Evolutionary conservation across 257 asterid genomes (phyloP), one percentile per base, ranked within the genome.

Genomic region (Solanum piurae): DNA sequence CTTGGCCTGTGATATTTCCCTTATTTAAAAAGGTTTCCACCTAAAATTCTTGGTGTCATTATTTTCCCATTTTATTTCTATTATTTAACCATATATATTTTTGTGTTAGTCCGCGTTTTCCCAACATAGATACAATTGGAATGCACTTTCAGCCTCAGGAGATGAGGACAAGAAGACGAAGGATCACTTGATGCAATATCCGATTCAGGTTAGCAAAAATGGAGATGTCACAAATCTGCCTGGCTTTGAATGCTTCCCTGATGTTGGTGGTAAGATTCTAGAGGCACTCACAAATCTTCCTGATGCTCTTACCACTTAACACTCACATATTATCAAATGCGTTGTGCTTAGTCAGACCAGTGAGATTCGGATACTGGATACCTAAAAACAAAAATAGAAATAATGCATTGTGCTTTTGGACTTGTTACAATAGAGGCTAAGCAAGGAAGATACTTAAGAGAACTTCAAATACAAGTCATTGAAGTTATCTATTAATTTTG

Each of bases 291-390:
- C 94, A 12, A 93, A 91, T 37, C 90, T 96, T 49, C 99, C 98
- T 7, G 98, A 96, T 88, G 98, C 98, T 86, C 92, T 96, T 88
- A 95, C 98, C 5, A 95, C 98, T 18, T 96, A 90, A 86, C 60
- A 13, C 7, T 20, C 34, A 71, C 49, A 14, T 46, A 21, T 69
- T 16, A 34, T 64, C 76, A 7, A 69, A 29, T 16, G 40, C 3
- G 4, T 13, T 27, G n/a, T n/a, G n/a, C 12, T n/a, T 76, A 76
- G 60, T 76, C 60, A 11, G 12, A 20, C 5, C 12, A 40, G n/a
- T 40, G 18, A n/a, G 36, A 23, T 76, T 76, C 5, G 18, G 62
- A 77, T 12, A 77, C 7, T 1, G 21, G 60, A 76, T 40, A 7
- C 60, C 36, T 76, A 40, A 38, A n/a, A 38, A 4, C 52, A 34